Evolutionary conservation across 352 stramenopile genomes (phyloP), one percentile per base, ranked within the genome.

Genomic region (Detonula confervacea): DNA sequence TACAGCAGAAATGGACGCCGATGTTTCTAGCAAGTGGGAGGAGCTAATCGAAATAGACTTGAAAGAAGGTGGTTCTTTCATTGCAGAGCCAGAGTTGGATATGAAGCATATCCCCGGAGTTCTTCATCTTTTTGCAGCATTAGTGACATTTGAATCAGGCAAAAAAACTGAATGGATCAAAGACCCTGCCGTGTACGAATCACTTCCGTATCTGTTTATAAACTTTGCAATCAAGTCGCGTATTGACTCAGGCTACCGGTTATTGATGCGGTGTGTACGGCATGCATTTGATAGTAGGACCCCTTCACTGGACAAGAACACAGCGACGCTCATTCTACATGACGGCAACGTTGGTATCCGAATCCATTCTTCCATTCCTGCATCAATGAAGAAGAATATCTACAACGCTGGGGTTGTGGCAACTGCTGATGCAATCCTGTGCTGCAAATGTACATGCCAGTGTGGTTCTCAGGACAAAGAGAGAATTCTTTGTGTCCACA

Each of bases 71-170:
- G 62, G n/a, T 47, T 16, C 62, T 42, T 71, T 71, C 22, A 14
- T 71, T 30, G 20, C n/a, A 12, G 62, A 71, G 29, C 46, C 46
- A 24, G 49, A 60, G 18, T 27, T 71, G 5, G 25, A n/a, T 2
- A 14, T 20, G 24, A 56, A 49, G 20, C 27, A 61, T 25, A 39
- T 71, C 12, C 62, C 62, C 25, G 46, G 49, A 3, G 29, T 73
- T 18, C 47, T 73, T 22, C 4, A 61, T 37, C 39, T 73, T 24
- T 65, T 73, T 73, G 49, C 24, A 60, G 51, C 64, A 35, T 25
- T 73, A 11, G 33, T 51, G 14, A 51, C 2, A 54, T 73, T 71
- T 30, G 7, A 60, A 51, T 44, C 35, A 27, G 25, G 35, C 2
- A 68, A 68, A 27, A 30, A 42, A 54, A 54, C 44, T 56, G 59